Base-by-base conservation (phyloP, 1,284 basidiomycete species). In the Ganoderma resinaceum region DNA sequence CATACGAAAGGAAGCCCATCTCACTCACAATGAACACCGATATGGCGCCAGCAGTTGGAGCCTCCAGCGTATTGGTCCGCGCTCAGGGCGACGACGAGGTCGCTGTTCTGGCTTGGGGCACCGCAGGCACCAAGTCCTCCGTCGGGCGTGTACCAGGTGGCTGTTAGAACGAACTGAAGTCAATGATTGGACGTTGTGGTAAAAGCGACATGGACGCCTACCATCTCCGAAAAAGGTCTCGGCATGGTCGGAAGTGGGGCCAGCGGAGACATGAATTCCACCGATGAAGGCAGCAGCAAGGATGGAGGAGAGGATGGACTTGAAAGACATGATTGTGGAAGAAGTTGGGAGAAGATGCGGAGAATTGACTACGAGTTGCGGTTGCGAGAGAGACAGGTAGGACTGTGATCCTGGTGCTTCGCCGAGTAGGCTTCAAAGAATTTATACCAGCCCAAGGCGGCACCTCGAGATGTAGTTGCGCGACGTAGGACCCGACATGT, bases 31-130 rank as follows among this genome's bases (percentile, higher is more conserved):
- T 60, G 58, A 37, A 60, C 58, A 26, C 35, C 37, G 23, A 60
- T 60, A 23, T 38, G 61, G 43, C 66, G 66, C 26, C 38, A 53
- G 62, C 70, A 73, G 66, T 73, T 62, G 16, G 70, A n/a, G 23
- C 67, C 70, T 16, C 58, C 55, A 2, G 62, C 63, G 52, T 66
- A 72, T 52, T 71, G 52, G 42, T 60, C 26, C 12, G 64, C n/a
- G 62, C 66, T 68, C 20, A 71, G 61, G 11, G 72, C 72, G 38
- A 68, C 72, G 52, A 72, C 66, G 18, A 68, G 35, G 37, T 73
- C 72, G 49, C 37, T 67, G 46, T 67, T 64, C 58, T 55, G 66
- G 58, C 49, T 61, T 3, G 35, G 62, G 38, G 57, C 46, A 43
- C 66, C 66, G 40, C 66, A 67, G 14, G 66, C 66, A 61, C 66